phyloP scores from a whole-genome alignment of 306 rosid genomes.

The Pachyrhizus erosus region DNA sequence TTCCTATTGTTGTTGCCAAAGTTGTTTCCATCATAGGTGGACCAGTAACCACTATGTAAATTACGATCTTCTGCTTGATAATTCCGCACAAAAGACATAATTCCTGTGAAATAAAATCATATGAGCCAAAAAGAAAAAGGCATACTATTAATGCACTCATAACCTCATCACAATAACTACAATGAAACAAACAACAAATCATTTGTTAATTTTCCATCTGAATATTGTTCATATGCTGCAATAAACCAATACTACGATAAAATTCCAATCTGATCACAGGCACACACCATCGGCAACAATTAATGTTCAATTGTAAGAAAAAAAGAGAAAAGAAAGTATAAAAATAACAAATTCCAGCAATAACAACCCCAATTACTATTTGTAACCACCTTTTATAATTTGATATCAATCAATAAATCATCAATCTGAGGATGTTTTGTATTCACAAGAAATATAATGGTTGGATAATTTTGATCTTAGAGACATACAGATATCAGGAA shows the following conservation, averaged over 20 bases:
- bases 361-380: neutral
- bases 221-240: neutral
- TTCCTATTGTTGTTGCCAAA: conserved; percentile 50
- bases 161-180: neutral
- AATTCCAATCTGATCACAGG: neutral
- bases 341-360: neutral
- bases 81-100: conserved; percentile 70
- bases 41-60: conserved; percentile 57
- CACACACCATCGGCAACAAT: conserved; percentile 16
- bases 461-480: neutral
- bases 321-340: neutral
- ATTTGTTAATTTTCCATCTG: neutral
- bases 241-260: neutral
- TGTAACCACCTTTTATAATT: neutral
- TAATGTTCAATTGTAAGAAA: neutral
- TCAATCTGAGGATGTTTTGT: neutral
- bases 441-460: neutral
- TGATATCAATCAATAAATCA: neutral
- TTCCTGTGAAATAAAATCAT: conserved; percentile 52
- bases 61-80: conserved; percentile 58
- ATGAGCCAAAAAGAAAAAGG: conserved; percentile 22
- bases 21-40: conserved; percentile 55
- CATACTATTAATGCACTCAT: neutral
- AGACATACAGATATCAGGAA: neutral
- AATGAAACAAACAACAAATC: neutral